phyloP scores from a whole-genome alignment of 306 rosid genomes.

The Canavalia ensiformis region DNA sequence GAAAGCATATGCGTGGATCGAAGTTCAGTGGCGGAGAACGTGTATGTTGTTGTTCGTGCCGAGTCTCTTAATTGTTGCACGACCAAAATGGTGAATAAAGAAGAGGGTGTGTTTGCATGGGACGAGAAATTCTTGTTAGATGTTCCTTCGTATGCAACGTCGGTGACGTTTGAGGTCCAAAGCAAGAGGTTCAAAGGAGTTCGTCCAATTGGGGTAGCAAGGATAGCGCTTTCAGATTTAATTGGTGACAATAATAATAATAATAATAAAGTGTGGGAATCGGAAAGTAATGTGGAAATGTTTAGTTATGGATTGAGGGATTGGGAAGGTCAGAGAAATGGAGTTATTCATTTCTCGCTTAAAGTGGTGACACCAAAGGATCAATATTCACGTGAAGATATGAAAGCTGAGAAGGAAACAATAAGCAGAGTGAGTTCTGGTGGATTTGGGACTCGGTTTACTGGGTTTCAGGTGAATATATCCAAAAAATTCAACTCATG shows the following conservation, averaged over 20 bases:
- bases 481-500: background rate
- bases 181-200: constrained; percentile 47
- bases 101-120: constrained; percentile 53
- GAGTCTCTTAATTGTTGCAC: constrained; percentile 45
- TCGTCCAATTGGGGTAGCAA: constrained; percentile 56
- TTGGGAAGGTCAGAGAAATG: constrained; percentile 58
- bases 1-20: constrained; percentile 53
- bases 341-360: constrained; percentile 65
- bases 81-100: constrained; percentile 50
- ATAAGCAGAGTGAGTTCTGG: background rate
- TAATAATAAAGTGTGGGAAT: background rate
- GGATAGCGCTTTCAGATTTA: constrained; percentile 65
- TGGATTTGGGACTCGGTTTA: background rate
- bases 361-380: constrained; percentile 15
- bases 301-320: constrained; percentile 68
- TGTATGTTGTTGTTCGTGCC: constrained; percentile 54
- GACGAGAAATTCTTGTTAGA: constrained; percentile 59
- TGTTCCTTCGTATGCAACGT: constrained; percentile 51
- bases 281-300: constrained; percentile 49
- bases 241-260: background rate
- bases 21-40: constrained; percentile 36
- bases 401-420: background rate
- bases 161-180: constrained; percentile 58
- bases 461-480: background rate
- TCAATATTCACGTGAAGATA: background rate